Conservation (phyloP, 2,329 filamentous ascomycete species). For the Talaromyces albobiverticillius region DNA sequence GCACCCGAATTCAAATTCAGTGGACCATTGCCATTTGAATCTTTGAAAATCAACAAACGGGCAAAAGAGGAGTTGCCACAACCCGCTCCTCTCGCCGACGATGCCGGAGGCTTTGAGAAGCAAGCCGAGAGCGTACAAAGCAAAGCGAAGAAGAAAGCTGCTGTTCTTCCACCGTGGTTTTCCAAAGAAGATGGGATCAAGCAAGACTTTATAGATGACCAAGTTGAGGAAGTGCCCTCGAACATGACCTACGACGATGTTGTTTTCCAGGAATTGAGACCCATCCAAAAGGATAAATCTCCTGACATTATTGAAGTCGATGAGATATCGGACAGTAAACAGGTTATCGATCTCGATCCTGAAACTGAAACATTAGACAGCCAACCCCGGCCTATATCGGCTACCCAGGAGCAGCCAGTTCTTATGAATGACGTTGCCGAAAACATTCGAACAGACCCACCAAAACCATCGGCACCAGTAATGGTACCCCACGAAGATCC, state of each 20-base stretch:
- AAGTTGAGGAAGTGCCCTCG: slow-evolving; percentile 24
- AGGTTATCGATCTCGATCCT: slow-evolving; percentile 31
- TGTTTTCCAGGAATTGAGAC: slow-evolving; percentile 23
- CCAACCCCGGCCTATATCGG: not conserved
- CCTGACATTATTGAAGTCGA: slow-evolving; percentile 42
- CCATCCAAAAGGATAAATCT: slow-evolving; percentile 30
- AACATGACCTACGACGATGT: slow-evolving; percentile 21
- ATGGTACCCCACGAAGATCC: slow-evolving; percentile 18
- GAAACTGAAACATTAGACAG: slow-evolving; percentile 15
- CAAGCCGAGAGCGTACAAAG: slow-evolving; percentile 28
- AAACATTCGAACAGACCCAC: slow-evolving; percentile 12
- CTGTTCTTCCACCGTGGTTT: slow-evolving; percentile 48
- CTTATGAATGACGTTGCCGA: slow-evolving; percentile 13
- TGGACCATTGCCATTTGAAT: slow-evolving; percentile 88
- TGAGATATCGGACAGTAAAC: slow-evolving; percentile 24
- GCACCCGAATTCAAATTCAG: slow-evolving; percentile 60
- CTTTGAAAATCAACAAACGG: slow-evolving; percentile 66
- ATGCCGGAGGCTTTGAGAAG: slow-evolving; percentile 65
- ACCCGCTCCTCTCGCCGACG: slow-evolving; percentile 53
- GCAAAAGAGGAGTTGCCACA: slow-evolving; percentile 38
- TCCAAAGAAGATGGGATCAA: slow-evolving; percentile 31
- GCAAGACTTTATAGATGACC: slow-evolving; percentile 27
- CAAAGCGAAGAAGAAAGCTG: slow-evolving; percentile 27
- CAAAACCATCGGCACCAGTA: not conserved
- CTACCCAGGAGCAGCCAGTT: not conserved